Evolutionary conservation across 169 alveolate genomes (phyloP), one percentile per base, ranked within the genome.

Genomic region (Eimeria tenella): DNA sequence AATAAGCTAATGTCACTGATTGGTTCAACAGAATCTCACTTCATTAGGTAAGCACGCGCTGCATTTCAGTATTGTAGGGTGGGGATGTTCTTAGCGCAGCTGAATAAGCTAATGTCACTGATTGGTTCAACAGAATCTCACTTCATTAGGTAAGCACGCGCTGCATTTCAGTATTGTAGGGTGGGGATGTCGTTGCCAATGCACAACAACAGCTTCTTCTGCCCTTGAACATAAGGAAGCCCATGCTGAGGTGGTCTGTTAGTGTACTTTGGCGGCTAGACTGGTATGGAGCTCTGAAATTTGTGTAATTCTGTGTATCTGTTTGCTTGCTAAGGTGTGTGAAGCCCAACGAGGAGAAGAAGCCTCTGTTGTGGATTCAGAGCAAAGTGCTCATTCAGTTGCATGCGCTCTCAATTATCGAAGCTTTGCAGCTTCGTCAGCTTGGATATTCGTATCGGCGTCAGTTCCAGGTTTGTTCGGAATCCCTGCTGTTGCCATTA

Each of bases 71-170:
- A 0, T 31, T 62, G 71, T 17, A 3, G 21, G n/a, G 79, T 19
- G 52, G 9, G 19, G 71, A 13, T 1, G n/a, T 19, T n/a, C n/a
- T n/a, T n/a, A n/a, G 95, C 95, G 15, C 98, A 97, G 77, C 91
- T 98, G 19, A 97, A 96, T 62, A 86, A 97, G 7, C 93, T 98
- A 49, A 98, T 98, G 98, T 52, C 96, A 3, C 93, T 97, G 42
- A 97, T 98, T 53, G 96, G 97, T 11, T 96, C 97, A 87, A 98
- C 99, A 25, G 99, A 98, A 79, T 96, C 99, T 8, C 99, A 98
- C 93, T 98, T 97, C 88, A 97, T 98, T 89, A 96, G 99, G 91
- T 84, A 62, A 81, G 19, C 17, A 56, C 9, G 7, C 7, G 13
- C 3, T 53, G 58, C 83, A 73, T 53, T 19, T 23, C 4, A 31